Base-by-base conservation (phyloP, 2,329 filamentous ascomycete species). In the Trichoderma sp. region DNA sequence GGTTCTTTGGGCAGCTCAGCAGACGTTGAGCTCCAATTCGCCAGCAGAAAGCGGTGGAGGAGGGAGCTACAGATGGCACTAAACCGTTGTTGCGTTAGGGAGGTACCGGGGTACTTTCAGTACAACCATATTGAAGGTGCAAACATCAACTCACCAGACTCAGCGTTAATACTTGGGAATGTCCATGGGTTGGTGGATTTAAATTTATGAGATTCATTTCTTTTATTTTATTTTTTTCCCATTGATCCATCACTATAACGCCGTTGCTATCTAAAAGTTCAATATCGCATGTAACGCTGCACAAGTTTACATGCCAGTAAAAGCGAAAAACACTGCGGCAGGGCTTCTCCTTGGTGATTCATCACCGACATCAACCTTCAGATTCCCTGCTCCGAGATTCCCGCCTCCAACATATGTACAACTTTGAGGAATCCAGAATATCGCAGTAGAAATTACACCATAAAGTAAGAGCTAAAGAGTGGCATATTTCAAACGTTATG, bases 1-100 rank as follows among this genome's bases (percentile, higher is more conserved):
- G 58, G 58, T 57, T 47, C 36, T 63, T 62, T 70, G 28, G 67
- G 67, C 57, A 62, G 67, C 66, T 70, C 39, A 28, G 18, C 18
- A 11, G 53, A 5, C 39, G 18, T n/a, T 26, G 43, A 53, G 58
- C 67, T 56, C 58, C 47, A 15, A 70, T 70, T 70, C 39, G 68
- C 60, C 12, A 36, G 68, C 43, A 32, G 58, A 24, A 56, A 58
- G 56, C 30, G 58, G 68, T 69, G 66, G 56, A 60, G 56, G n/a
- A 21, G 51, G 65, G 36, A 60, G 65, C 65, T 68, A 21, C 18
- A 18, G 28, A 58, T 24, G 28, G 34, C 43, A 30, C 65, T 56
- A 53, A 53, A 12, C 47, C 47, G 21, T 36, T 34, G 53, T 53
- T 18, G 61, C 61, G 36, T 63, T 63, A 63, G 61, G 61, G 61